Evolutionary conservation across 345 rosid species (phyloP).

Genomic region (Eucalyptus regnans): DNA sequence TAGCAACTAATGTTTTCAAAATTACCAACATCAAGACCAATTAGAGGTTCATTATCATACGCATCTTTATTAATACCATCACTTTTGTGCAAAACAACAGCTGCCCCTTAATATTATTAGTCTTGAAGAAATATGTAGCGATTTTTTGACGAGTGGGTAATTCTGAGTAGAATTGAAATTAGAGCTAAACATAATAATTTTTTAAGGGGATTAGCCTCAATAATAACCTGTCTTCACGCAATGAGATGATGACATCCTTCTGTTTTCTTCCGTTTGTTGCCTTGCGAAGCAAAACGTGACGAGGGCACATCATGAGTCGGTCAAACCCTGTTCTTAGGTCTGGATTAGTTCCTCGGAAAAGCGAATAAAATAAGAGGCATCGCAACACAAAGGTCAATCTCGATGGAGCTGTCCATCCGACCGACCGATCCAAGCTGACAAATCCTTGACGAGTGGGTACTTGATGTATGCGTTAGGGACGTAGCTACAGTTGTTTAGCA

Average conservation of each 20-base stretch:
- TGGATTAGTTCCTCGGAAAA: not conserved
- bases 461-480: not conserved
- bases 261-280: not conserved
- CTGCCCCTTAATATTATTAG: not conserved
- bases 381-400: not conserved
- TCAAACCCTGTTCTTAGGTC: not conserved
- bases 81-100: not conserved
- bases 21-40: accelerated
- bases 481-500: not conserved
- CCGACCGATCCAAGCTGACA: not conserved
- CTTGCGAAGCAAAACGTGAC: not conserved
- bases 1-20: not conserved
- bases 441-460: not conserved
- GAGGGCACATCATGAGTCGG: not conserved
- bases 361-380: not conserved
- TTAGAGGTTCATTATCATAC: accelerated
- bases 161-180: not conserved
- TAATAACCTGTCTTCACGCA: not conserved
- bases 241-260: not conserved
- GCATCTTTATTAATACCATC: not conserved
- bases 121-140: not conserved
- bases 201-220: not conserved
- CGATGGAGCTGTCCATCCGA: not conserved
- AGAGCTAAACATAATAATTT: not conserved
- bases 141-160: accelerated